Evolutionary conservation across 164 flowering plant genomes (phyloP).

Genomic region (Tinospora cordifolia): DNA sequence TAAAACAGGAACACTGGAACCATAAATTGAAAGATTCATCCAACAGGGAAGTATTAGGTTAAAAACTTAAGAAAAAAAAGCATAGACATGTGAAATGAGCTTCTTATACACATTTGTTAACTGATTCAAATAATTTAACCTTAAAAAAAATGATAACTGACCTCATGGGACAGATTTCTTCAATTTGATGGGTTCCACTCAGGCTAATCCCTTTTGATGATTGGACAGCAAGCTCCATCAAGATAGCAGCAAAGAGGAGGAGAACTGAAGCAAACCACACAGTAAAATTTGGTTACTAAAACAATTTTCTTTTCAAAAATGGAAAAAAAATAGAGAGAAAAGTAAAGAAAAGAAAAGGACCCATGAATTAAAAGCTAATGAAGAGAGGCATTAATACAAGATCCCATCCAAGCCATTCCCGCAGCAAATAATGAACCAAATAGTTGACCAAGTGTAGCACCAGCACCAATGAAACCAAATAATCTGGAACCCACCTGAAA

Average conservation of each 20-base stretch:
- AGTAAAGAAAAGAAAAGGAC: not conserved
- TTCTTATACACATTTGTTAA: not conserved
- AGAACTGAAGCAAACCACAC: conserved; percentile 40
- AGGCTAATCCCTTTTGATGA: conserved; percentile 69
- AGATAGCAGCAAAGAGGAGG: conserved; percentile 72
- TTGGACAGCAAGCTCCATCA: conserved; percentile 94
- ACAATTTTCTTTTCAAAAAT: not conserved
- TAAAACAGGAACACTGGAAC: not conserved
- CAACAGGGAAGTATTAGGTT: not conserved
- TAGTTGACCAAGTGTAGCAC: conserved; percentile 97
- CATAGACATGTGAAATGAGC: not conserved
- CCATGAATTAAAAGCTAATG: not conserved
- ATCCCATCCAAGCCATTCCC: conserved; percentile 85
- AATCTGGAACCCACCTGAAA: conserved; percentile 99
- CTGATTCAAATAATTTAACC: not conserved
- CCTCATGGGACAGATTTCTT: conserved; percentile 61
- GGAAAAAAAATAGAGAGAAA: not conserved
- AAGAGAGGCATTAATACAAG: conserved; percentile 49
- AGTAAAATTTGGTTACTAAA: not conserved
- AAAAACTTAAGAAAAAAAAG: not conserved
- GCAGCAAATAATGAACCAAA: conserved; percentile 92
- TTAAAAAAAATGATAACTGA: conserved; percentile 15
- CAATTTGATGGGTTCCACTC: conserved; percentile 36
- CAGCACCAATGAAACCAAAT: conserved; percentile 98
- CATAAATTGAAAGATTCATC: not conserved